Evolutionary conservation across 306 rosid genomes (phyloP).

Genomic region (Calophaca sinica): DNA sequence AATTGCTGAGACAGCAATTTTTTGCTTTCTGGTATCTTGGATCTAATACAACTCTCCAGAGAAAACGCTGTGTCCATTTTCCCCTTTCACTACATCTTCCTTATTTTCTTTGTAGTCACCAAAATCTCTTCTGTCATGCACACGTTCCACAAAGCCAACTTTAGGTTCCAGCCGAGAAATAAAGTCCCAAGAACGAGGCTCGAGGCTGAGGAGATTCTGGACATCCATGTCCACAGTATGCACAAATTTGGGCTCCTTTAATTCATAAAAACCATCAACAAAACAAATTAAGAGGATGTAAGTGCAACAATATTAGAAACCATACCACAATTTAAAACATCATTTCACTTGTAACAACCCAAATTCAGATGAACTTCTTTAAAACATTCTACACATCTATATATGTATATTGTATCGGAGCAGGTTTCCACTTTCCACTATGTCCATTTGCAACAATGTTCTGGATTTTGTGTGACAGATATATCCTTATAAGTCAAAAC

Average conservation of each 20-base stretch:
- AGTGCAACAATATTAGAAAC: constrained; percentile 36
- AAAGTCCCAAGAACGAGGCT: constrained; percentile 89
- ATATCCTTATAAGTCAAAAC: constrained; percentile 18
- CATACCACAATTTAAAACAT: neutral
- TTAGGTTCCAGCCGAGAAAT: constrained; percentile 80
- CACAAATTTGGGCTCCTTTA: constrained; percentile 92
- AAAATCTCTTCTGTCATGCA: constrained; percentile 55
- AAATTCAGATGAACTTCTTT: constrained; percentile 21
- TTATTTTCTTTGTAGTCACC: constrained; percentile 57
- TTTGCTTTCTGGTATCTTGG: constrained; percentile 59
- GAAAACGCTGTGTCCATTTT: constrained; percentile 47
- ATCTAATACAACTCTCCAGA: constrained; percentile 42
- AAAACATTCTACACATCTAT: neutral
- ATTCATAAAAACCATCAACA: constrained; percentile 43
- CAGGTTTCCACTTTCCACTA: constrained; percentile 39
- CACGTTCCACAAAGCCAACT: constrained; percentile 80
- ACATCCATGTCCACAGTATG: constrained; percentile 97
- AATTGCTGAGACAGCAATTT: constrained; percentile 83
- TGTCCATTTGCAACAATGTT: constrained; percentile 22
- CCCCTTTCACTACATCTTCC: constrained; percentile 41
- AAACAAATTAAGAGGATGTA: constrained; percentile 43
- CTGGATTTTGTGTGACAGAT: neutral
- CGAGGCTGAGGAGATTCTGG: constrained; percentile 64
- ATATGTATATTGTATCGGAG: neutral
- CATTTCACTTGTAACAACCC: constrained; percentile 11